Percentiles rank a stretch among this genome's conserved stretches.
phyloP scores from a whole-genome alignment of 2,329 filamentous ascomycete genomes.

The Colletotrichum sansevieriae region DNA sequence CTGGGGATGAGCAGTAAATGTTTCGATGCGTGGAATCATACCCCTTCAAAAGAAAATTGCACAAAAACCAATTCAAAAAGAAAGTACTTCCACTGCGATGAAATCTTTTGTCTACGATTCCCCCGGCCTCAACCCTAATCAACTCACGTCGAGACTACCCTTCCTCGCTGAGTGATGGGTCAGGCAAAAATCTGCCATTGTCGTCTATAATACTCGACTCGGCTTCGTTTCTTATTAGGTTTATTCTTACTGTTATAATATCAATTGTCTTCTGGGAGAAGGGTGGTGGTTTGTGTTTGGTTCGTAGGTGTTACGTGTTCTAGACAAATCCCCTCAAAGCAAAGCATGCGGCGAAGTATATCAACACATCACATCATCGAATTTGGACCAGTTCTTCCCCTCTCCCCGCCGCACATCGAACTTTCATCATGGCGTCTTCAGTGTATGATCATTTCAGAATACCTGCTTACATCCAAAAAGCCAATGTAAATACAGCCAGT shows the following conservation, averaged over 20 bases:
- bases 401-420: no score
- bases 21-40: not conserved
- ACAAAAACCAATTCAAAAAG: slow-evolving; percentile 5
- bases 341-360: slow-evolving; percentile 31
- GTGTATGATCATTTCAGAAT: no score
- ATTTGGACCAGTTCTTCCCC: not conserved
- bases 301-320: slow-evolving; percentile 4
- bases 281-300: not conserved
- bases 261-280: slow-evolving; percentile 27
- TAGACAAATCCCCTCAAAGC: slow-evolving; percentile 31
- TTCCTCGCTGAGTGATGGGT: slow-evolving; percentile 23
- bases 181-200: not conserved
- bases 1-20: slow-evolving; percentile 48
- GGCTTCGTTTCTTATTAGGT: slow-evolving; percentile 3
- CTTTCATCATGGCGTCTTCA: not conserved
- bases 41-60: not conserved
- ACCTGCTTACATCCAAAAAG: no score
- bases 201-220: not conserved
- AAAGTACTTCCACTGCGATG: not conserved
- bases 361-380: slow-evolving; percentile 4
- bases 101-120: slow-evolving; percentile 6
- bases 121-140: slow-evolving; percentile 31
- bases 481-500: no score
- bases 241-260: slow-evolving; percentile 33
- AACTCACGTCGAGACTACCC: slow-evolving; percentile 17